Evolutionary conservation across 2,329 filamentous ascomycete species (phyloP).

Genomic region (Colletotrichum viniferum): DNA sequence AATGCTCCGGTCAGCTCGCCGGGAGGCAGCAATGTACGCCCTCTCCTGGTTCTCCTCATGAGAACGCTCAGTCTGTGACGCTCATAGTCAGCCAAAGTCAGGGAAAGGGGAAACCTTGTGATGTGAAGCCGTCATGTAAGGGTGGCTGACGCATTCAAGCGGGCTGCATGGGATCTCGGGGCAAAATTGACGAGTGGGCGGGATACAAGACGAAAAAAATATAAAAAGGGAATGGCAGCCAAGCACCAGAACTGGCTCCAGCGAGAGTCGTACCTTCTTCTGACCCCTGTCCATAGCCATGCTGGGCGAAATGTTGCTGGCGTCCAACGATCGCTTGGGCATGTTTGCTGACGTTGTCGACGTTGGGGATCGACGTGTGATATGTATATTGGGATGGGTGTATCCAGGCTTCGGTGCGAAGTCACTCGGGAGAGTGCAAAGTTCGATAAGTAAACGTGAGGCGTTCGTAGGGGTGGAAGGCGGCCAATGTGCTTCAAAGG

Average conservation of each 20-base stretch:
- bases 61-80: conserved; percentile 69
- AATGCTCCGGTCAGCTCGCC: conserved; percentile 83
- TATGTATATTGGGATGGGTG: background rate
- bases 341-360: conserved; percentile 27
- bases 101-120: background rate
- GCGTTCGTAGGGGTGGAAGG: background rate
- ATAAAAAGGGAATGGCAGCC: background rate
- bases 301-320: conserved; percentile 25
- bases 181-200: background rate
- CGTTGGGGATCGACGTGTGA: conserved; percentile 1
- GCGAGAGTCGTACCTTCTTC: conserved; percentile 31
- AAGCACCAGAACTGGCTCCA: background rate
- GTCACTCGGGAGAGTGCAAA: background rate
- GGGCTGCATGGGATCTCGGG: background rate
- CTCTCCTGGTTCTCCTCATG: conserved; percentile 85
- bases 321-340: conserved; percentile 43
- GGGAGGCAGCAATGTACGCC: conserved; percentile 90
- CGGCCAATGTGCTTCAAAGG: conserved; percentile 8
- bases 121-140: background rate
- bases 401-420: no score
- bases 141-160: background rate
- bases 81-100: background rate
- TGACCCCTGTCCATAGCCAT: conserved; percentile 34
- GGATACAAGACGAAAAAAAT: background rate
- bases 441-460: background rate